A percentile compares a stretch with the other conserved stretches of the same genome.
Evolutionary conservation across 495 filamentous ascomycete genomes (phyloP).

Genomic region (Thermothielavioides terrestris): DNA sequence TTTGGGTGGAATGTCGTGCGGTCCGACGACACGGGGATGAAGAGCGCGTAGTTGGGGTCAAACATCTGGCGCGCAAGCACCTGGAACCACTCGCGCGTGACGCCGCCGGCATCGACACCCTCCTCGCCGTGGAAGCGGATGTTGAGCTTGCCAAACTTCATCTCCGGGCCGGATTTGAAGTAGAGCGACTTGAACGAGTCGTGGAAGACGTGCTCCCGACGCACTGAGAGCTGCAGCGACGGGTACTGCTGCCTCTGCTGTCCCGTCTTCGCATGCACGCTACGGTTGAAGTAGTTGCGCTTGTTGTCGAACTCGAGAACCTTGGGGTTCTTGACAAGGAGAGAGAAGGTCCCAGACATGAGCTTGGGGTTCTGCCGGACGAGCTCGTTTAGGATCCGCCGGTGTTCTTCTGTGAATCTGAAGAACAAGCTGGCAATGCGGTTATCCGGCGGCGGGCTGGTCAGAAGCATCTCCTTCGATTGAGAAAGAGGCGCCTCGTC

Average conservation of each 20-base stretch:
- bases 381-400: constrained; percentile 95
- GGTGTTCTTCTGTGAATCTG: constrained; percentile 95
- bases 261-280: constrained; percentile 67
- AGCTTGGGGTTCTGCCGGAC: constrained; percentile 93
- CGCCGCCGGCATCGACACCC: constrained; percentile 94
- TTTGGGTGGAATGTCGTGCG: constrained; percentile 98
- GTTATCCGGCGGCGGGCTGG: constrained; percentile 70
- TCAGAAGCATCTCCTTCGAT: constrained; percentile 59
- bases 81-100: constrained; percentile 99
- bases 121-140: constrained; percentile 97
- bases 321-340: constrained; percentile 96
- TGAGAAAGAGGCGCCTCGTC: constrained; percentile 50
- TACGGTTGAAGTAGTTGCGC: constrained; percentile 95
- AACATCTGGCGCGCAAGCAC: constrained; percentile 98
- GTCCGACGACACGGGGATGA: constrained; percentile 94
- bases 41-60: constrained; percentile 94
- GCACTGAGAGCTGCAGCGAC: constrained; percentile 78
- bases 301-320: constrained; percentile 99
- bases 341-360: constrained; percentile 95
- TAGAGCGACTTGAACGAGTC: constrained; percentile 95
- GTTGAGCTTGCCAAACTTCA: constrained; percentile 96
- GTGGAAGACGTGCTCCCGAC: constrained; percentile 93
- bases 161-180: constrained; percentile 89
- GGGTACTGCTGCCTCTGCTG: constrained; percentile 51
- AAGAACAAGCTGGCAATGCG: constrained; percentile 91